Evolutionary conservation across 2,329 filamentous ascomycete genomes (phyloP), one percentile per base, ranked within the genome.

Genomic region (Xylaria multiplex): DNA sequence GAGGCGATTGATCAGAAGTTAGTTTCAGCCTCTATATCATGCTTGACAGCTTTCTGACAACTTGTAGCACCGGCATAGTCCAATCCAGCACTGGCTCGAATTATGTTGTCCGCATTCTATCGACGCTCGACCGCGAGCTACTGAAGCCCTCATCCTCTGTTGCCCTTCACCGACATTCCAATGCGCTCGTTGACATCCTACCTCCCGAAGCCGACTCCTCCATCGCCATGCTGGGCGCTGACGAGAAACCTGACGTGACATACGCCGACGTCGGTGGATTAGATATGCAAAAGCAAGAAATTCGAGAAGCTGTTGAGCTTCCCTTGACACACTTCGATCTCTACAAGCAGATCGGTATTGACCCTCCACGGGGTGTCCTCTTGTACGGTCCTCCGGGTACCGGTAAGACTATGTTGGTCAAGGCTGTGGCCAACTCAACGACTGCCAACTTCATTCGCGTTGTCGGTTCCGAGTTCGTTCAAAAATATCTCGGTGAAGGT

Each of bases 241-340:
- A 97, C 77, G 96, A 99, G 87, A 99, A 98, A 86, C 96, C 96
- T 40, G 96, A 99, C 80, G 93, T 99, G 66, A 97, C 94, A 49
- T 99, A 99, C 76, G 95, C 94, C 69, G 96, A 99, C 80, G 96
- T 99, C 68, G 96, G 96, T 84, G 96, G 96, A 55, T 83, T 98
- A 71, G 96, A 99, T 76, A 99, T 99, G 96, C 96, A 99, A 83
- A 99, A 99, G 85, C 96, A 99, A 83, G 96, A 99, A 81, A 99
- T 99, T 71, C 88, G 96, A 71, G 96, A 99, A 82, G 96, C 96
- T 11, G 96, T 99, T 60, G 96, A 99, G 85, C 85, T 99, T 71
- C 96, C 96, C 40, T 85, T 99, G 74, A 97, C 95, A 69, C 96
- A 98, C 80, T 98, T 98, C 79, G 95, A 98, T 80, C 90, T 98